phyloP scores from a whole-genome alignment of 2,329 filamentous ascomycete species.

The Talaromyces sp. region DNA sequence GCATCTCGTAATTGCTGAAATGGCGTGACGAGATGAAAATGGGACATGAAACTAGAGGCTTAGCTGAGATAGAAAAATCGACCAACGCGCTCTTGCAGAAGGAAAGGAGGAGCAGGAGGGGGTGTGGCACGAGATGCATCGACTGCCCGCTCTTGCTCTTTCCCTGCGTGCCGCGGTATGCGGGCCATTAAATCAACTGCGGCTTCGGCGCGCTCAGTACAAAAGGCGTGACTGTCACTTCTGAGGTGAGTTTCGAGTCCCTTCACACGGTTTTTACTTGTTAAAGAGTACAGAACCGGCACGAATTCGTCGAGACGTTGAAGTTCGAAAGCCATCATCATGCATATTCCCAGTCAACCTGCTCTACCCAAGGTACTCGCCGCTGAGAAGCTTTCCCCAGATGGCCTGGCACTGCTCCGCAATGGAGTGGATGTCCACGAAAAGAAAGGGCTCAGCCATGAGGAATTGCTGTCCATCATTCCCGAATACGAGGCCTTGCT shows the following conservation, averaged over 20 bases:
- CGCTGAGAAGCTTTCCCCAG: slow-evolving; percentile 74
- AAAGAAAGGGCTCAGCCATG: slow-evolving; percentile 55
- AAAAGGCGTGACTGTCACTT: background rate
- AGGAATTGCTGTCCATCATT: slow-evolving; percentile 63
- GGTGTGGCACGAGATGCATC: background rate
- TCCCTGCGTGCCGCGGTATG: background rate
- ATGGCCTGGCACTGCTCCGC: slow-evolving; percentile 66
- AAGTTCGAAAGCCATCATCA: slow-evolving; percentile 4
- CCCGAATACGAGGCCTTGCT: slow-evolving; percentile 70
- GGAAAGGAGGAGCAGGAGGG: background rate
- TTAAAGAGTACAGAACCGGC: background rate
- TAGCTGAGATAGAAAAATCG: background rate
- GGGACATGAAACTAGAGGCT: background rate
- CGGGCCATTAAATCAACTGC: background rate
- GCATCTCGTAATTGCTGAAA: background rate
- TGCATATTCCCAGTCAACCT: slow-evolving; percentile 18
- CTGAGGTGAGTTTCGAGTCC: background rate
- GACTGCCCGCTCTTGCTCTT: background rate
- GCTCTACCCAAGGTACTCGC: slow-evolving; percentile 58
- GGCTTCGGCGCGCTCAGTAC: background rate
- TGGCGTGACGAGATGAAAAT: background rate
- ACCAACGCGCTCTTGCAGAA: background rate
- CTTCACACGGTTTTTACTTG: background rate
- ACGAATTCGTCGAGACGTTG: background rate
- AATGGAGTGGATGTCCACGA: slow-evolving; percentile 66